Conservation (phyloP, 306 rosid species). For the Myrica gale region DNA sequence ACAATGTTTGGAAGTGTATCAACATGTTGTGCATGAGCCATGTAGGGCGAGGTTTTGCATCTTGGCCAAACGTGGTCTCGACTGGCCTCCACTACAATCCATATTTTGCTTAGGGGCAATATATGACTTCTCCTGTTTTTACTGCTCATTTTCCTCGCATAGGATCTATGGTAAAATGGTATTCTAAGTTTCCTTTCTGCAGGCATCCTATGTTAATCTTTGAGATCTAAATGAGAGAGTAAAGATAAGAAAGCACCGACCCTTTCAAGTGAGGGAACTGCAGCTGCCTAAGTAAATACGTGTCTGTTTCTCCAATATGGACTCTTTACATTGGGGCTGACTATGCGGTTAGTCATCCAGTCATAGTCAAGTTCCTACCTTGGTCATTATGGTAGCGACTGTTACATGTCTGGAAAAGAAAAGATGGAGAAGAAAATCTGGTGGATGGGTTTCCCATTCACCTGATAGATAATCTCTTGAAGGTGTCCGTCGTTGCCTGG, state of each 20-base stretch:
- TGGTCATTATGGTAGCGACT: background rate
- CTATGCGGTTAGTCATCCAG: background rate
- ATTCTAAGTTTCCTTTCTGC: too few species aligned
- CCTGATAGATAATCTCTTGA: background rate
- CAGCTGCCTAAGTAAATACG: background rate
- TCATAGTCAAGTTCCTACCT: constrained; percentile 1
- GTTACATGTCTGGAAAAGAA: constrained; percentile 3
- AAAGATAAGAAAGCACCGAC: background rate
- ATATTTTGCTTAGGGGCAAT: too few species aligned
- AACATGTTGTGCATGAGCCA: too few species aligned
- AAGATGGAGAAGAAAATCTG: background rate
- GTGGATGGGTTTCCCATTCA: constrained; percentile 3
- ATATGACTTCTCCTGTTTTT: too few species aligned
- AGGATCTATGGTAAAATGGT: too few species aligned
- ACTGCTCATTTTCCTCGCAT: too few species aligned
- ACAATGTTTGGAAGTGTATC: too few species aligned
- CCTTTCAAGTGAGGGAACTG: background rate
- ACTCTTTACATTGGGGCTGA: background rate
- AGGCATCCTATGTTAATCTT: background rate
- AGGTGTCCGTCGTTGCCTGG: constrained; percentile 4
- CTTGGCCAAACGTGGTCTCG: too few species aligned
- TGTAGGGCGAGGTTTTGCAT: too few species aligned
- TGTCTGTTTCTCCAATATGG: background rate
- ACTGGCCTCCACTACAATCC: too few species aligned
- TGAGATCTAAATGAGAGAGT: background rate